Conservation (phyloP, 2,329 filamentous ascomycete species). For the Sporothrix brasiliensis region DNA sequence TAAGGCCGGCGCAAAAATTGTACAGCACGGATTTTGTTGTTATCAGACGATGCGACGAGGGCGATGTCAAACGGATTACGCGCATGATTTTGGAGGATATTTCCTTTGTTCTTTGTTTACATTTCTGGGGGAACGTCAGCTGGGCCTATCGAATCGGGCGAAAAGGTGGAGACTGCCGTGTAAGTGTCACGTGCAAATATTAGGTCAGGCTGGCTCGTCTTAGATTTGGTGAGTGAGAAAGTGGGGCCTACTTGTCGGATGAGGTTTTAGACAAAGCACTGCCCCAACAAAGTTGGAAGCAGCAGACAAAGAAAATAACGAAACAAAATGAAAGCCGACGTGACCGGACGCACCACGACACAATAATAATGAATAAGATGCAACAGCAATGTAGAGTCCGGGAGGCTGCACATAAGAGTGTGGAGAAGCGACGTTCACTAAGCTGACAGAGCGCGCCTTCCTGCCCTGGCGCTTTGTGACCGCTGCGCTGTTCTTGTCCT, state of each 20-base stretch:
- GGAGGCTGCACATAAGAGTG: background rate
- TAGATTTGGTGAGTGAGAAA: background rate
- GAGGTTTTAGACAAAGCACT: background rate
- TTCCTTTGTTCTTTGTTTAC: conserved; percentile 28
- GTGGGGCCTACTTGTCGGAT: background rate
- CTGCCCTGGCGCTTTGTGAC: background rate
- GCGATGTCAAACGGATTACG: background rate
- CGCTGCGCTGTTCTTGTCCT: background rate
- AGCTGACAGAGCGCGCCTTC: conserved; percentile 12
- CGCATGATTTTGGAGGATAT: background rate
- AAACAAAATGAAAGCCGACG: background rate
- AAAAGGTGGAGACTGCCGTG: conserved; percentile 23
- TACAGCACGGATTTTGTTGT: no score
- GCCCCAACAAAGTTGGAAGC: background rate
- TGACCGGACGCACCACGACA: background rate
- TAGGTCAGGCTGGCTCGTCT: background rate
- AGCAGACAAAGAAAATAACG: background rate
- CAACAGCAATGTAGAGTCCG: background rate
- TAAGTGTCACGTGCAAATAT: conserved; percentile 31
- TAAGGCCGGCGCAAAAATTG: background rate
- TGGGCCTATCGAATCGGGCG: background rate
- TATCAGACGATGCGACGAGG: background rate
- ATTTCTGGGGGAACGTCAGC: background rate
- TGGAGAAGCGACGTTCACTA: background rate
- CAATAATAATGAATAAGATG: background rate